phyloP scores from a whole-genome alignment of 768 basidiomycete genomes.

The Roridomyces roridus region DNA sequence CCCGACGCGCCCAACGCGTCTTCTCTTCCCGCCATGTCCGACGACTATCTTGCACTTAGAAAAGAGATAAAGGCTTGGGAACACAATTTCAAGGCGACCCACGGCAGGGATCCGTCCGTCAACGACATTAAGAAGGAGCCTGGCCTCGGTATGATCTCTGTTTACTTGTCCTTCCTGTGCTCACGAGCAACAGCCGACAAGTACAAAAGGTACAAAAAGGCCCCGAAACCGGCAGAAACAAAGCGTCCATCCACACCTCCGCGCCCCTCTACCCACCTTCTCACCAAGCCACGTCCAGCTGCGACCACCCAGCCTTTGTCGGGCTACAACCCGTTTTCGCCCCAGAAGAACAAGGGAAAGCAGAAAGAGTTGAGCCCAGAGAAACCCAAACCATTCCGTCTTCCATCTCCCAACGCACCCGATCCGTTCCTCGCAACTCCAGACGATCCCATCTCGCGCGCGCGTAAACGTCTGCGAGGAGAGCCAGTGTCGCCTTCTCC shows the following conservation, averaged over 20 bases:
- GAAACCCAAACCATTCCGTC: constrained; percentile 49
- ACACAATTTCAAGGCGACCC: constrained; percentile 60
- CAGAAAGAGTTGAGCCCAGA: constrained; percentile 35
- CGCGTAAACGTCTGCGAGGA: constrained; percentile 81
- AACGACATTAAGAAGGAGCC: constrained; percentile 74
- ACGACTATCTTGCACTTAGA: constrained; percentile 49
- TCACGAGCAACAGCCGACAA: constrained; percentile 62
- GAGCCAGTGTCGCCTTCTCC: constrained; percentile 87
- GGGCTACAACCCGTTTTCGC: constrained; percentile 81
- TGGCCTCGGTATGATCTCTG: constrained; percentile 65
- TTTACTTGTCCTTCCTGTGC: not conserved
- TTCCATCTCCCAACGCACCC: constrained; percentile 29
- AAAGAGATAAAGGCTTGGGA: constrained; percentile 84
- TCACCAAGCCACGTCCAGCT: constrained; percentile 57
- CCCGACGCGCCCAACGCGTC: not conserved
- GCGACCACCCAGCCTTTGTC: constrained; percentile 58
- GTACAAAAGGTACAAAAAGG: constrained; percentile 83
- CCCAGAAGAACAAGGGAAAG: constrained; percentile 68
- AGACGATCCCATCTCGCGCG: constrained; percentile 61
- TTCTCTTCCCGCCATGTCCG: constrained; percentile 36
- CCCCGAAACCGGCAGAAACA: constrained; percentile 53
- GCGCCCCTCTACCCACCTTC: constrained; percentile 41
- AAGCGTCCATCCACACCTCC: constrained; percentile 45
- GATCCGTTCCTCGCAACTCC: constrained; percentile 36
- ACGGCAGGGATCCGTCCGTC: constrained; percentile 66